Evolutionary conservation across 208 protist genomes (phyloP).

Genomic region (Trypanosoma melophagium): DNA sequence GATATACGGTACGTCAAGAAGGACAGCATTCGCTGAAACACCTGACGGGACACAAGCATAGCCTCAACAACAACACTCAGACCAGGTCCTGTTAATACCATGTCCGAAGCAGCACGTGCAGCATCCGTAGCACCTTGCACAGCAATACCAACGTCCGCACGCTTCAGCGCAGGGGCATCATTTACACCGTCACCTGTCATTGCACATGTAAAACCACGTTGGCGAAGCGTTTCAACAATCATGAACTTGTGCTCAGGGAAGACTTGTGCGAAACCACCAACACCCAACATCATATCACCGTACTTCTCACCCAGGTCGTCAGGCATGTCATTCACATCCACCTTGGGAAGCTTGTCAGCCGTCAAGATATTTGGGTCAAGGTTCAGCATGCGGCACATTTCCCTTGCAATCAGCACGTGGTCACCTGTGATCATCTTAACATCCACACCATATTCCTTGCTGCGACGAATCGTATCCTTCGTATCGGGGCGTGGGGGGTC

Average conservation of each 20-base stretch:
- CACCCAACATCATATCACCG: constrained; percentile 62
- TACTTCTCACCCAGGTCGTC: constrained; percentile 65
- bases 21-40: constrained; percentile 95
- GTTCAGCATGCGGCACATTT: constrained; percentile 90
- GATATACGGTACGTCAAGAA: constrained; percentile 82
- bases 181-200: constrained; percentile 98
- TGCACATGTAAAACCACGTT: constrained; percentile 87
- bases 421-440: constrained; percentile 97
- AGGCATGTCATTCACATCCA: constrained; percentile 43
- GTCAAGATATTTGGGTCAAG: constrained; percentile 90
- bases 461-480: constrained; percentile 79
- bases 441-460: constrained; percentile 84
- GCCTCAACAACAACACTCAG: constrained; percentile 93
- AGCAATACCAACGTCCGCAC: constrained; percentile 95
- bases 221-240: constrained; percentile 92
- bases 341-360: constrained; percentile 14
- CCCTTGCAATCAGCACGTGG: constrained; percentile 90
- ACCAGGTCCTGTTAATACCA: constrained; percentile 92
- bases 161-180: constrained; percentile 95
- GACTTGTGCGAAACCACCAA: constrained; percentile 90
- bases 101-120: constrained; percentile 91
- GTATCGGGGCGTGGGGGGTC: constrained; percentile 93
- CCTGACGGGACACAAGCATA: constrained; percentile 89
- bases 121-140: constrained; percentile 94
- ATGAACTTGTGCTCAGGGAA: constrained; percentile 96